Conservation (phyloP, 2,329 filamentous ascomycete species). For the Pseudogymnoascus sp. region DNA sequence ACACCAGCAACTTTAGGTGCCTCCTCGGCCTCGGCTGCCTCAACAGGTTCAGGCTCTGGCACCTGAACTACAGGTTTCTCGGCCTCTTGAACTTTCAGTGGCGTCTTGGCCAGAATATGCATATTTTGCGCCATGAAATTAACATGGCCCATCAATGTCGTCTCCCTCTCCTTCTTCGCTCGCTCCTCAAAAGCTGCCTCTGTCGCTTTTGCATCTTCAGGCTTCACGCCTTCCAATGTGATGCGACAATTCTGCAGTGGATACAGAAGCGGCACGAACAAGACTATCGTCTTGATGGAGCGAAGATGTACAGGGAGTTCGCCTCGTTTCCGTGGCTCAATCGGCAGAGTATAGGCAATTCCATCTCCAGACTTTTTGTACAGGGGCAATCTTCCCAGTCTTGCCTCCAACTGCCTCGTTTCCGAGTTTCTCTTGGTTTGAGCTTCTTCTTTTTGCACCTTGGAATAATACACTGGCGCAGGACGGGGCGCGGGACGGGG, state of each 20-base stretch:
- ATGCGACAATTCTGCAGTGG: slow-evolving; percentile 62
- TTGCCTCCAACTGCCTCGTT: slow-evolving; percentile 65
- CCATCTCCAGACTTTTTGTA: slow-evolving; percentile 66
- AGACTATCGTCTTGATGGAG: slow-evolving; percentile 54
- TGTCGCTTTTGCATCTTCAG: slow-evolving; percentile 52
- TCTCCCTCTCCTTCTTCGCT: slow-evolving; percentile 46
- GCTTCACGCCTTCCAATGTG: slow-evolving; percentile 56
- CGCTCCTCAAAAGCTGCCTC: slow-evolving; percentile 59
- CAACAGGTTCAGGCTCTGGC: slow-evolving; percentile 14
- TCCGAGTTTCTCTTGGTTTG: slow-evolving; percentile 58
- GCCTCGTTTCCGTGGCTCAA: slow-evolving; percentile 55
- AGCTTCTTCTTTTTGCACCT: slow-evolving; percentile 55
- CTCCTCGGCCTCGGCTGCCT: slow-evolving; percentile 14
- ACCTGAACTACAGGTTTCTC: slow-evolving; percentile 15
- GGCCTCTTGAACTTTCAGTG: slow-evolving; percentile 26
- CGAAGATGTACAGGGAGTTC: slow-evolving; percentile 57
- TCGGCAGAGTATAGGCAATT: slow-evolving; percentile 60
- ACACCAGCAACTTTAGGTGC: slow-evolving; percentile 22
- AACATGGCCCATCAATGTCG: slow-evolving; percentile 64
- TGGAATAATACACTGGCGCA: slow-evolving; percentile 37
- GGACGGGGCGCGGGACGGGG: slow-evolving; percentile 13
- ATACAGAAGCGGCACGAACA: slow-evolving; percentile 66
- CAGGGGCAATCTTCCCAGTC: slow-evolving; percentile 59
- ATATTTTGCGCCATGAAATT: slow-evolving; percentile 70
- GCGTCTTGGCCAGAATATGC: slow-evolving; percentile 55